These are phyloP conservation scores for Euphorbia celastroides DNA, from an alignment of 441 rosid species.

Conservation along the genomic window DNA sequence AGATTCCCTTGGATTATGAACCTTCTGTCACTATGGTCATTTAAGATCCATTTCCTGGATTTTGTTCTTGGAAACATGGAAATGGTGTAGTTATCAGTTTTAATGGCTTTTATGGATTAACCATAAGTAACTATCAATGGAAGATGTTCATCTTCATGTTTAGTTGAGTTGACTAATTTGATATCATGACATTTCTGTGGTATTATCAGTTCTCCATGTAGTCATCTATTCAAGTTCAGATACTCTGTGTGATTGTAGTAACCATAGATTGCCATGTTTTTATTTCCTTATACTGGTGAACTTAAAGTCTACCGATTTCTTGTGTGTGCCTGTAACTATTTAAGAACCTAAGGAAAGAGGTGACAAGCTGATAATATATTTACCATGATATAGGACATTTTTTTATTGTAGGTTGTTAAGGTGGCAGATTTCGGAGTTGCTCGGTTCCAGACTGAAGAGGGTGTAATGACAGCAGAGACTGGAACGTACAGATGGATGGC, in stretches of 20 bases:
- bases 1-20: not conserved
- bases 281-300: not conserved
- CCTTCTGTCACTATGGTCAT: not conserved
- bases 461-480: constrained; percentile 81
- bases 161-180: not conserved
- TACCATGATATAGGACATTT: constrained; percentile 1
- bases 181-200: not conserved
- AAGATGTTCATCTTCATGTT: not conserved
- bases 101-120: not conserved
- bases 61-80: not conserved
- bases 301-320: not conserved
- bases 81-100: not conserved
- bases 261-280: too few relatives aligned
- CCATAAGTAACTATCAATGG: not conserved
- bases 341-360: not conserved
- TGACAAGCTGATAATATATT: not conserved
- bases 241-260: not conserved
- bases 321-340: not conserved
- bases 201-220: not conserved
- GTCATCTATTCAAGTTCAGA: not conserved
- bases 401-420: constrained; percentile 56
- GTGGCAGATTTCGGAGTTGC: constrained; percentile 85
- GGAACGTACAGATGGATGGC: constrained; percentile 94
- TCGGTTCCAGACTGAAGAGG: constrained; percentile 61
- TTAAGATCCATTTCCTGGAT: not conserved